Evolutionary conservation across 2,329 filamentous ascomycete species (phyloP), one percentile per base, ranked within the genome.

Genomic region (Ophiostoma populinum): DNA sequence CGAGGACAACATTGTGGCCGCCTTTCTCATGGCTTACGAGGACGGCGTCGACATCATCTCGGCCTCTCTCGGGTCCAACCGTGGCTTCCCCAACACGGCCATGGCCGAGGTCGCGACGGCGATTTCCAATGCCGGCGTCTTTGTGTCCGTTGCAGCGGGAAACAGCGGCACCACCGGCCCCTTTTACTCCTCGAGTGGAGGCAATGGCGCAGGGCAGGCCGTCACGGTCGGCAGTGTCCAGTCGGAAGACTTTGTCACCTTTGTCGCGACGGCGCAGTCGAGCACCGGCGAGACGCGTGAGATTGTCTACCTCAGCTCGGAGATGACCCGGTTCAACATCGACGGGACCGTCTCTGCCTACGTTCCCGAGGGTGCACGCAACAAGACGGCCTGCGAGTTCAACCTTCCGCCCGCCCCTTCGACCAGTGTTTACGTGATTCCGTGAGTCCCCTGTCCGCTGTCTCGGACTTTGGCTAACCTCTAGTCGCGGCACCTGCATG

Each of bases 1-100:
- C 33, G 46, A 51, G 16, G 52, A 47, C 28, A 48, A 45, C 7
- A 31, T 56, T 16, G 53, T 58, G 7, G 52, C 52, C 6, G 51
- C 49, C 1, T 56, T 55, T 35, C 45, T 57, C 6, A 40, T 37
- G 26, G 56, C 55, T 2, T 55, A 52, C 32, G 43, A 50, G 6
- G 49, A 54, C 16, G 53, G 51, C 1, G 51, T 42, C n/a, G 59
- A 63, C 39, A 46, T 64, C 19, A 62, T 64, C 35, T 57, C 56
- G 5, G 31, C 36, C 6, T 32, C 25, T 1, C 17, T 41, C 7
- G 36, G 37, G 51, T 13, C 13, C 16, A 9, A 20, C 54, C 13
- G 59, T 55, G 61, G 61, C 13, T 55, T 47, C 46, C 42, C 51
- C 0, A 47, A 49, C 16, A 44, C 55, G 21, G 48, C 55, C n/a